Evolutionary conservation across 805 yeast genomes (phyloP).

Genomic region (Sungouiella thailandica): DNA sequence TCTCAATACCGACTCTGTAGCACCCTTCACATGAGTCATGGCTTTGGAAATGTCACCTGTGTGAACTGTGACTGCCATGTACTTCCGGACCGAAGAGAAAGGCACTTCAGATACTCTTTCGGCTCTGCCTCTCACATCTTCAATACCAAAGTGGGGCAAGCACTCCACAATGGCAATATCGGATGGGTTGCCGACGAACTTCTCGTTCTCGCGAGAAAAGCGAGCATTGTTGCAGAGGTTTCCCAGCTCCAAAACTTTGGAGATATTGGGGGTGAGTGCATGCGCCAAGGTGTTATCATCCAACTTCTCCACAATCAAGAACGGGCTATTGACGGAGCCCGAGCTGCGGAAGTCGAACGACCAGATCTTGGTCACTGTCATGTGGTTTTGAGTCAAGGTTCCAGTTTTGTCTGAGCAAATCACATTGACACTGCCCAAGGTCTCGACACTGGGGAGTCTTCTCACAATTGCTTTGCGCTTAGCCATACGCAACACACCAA

Average conservation of each 20-base stretch:
- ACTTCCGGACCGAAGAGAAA: conserved; percentile 78
- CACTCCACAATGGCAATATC: conserved; percentile 87
- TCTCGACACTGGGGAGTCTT: conserved; percentile 91
- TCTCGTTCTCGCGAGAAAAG: conserved; percentile 62
- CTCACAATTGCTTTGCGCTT: conserved; percentile 89
- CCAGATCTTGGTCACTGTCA: conserved; percentile 86
- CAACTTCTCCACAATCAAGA: conserved; percentile 44
- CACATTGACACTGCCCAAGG: conserved; percentile 90
- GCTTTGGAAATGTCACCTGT: conserved; percentile 52
- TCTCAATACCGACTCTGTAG: conserved; percentile 66
- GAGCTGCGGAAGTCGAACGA: conserved; percentile 51
- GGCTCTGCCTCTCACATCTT: conserved; percentile 60
- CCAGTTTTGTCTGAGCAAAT: conserved; percentile 92
- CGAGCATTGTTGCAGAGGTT: conserved; percentile 72
- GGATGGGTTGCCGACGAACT: conserved; percentile 86
- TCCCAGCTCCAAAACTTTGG: conserved; percentile 56
- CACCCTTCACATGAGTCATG: conserved; percentile 81
- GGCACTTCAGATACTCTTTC: conserved; percentile 72
- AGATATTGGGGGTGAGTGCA: conserved; percentile 51
- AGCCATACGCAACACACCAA: conserved; percentile 97
- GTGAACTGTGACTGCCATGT: conserved; percentile 78
- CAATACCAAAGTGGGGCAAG: conserved; percentile 62
- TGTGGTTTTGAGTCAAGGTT: conserved; percentile 83
- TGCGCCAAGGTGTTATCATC: conserved; percentile 36
- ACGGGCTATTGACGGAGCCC: conserved; percentile 34